A percentile compares a stretch with the other conserved stretches of the same genome.
phyloP scores from a whole-genome alignment of 495 filamentous ascomycete genomes.

The Glonium stellatum region DNA sequence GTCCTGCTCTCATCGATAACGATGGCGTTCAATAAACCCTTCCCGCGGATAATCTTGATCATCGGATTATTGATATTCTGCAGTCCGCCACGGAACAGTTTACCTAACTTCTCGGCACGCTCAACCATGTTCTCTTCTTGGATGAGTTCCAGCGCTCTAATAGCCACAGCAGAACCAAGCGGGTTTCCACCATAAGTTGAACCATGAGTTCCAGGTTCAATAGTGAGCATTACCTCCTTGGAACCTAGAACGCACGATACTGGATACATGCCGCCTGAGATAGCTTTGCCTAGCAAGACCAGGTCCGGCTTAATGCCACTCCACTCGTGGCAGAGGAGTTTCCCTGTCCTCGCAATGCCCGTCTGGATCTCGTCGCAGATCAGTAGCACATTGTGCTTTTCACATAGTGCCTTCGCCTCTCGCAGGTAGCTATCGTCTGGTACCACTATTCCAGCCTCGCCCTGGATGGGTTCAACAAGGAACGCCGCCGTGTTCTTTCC shows the following conservation, averaged over 20 bases:
- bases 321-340: conserved; percentile 91
- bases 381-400: conserved; percentile 85
- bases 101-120: conserved; percentile 70
- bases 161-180: conserved; percentile 91
- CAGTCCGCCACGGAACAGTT: conserved; percentile 77
- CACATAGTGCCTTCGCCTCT: conserved; percentile 77
- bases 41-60: conserved; percentile 79
- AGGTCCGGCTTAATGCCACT: conserved; percentile 91
- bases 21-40: conserved; percentile 92
- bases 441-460: conserved; percentile 94
- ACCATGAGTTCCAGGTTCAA: conserved; percentile 94
- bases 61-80: conserved; percentile 63
- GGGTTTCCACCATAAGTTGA: conserved; percentile 98
- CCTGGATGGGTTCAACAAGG: conserved; percentile 96
- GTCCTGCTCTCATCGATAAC: conserved; percentile 89
- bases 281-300: conserved; percentile 91
- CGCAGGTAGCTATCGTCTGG: conserved; percentile 83
- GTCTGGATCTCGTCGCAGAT: conserved; percentile 99
- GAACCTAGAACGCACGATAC: conserved; percentile 87
- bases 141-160: conserved; percentile 90
- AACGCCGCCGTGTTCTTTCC: conserved; percentile 85
- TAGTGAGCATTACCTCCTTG: conserved; percentile 91
- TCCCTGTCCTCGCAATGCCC: conserved; percentile 87
- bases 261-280: conserved; percentile 97
- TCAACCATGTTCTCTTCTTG: conserved; percentile 84